Evolutionary conservation across 1,284 basidiomycete species (phyloP).

Genomic region (Cryptococcus amylolentus): DNA sequence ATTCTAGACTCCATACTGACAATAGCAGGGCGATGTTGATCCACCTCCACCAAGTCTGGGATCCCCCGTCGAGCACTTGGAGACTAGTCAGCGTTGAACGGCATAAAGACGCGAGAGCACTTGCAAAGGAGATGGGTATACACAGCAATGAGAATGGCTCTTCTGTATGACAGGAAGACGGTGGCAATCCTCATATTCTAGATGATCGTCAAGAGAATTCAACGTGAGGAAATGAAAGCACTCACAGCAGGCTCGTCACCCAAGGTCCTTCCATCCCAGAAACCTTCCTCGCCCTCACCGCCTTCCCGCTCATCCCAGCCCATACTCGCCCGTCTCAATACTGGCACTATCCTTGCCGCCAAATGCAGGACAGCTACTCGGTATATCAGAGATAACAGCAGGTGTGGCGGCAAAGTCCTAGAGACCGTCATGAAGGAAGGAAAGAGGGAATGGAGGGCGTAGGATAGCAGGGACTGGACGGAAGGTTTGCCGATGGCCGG

Average conservation of each 20-base stretch:
- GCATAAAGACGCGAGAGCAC: constrained; percentile 11
- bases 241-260: constrained; percentile 46
- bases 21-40: constrained; percentile 49
- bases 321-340: constrained; percentile 57
- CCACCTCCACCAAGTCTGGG: constrained; percentile 51
- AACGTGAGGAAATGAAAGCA: not conserved
- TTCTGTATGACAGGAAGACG: constrained; percentile 46
- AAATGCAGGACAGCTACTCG: constrained; percentile 78
- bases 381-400: constrained; percentile 74
- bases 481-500: constrained; percentile 11
- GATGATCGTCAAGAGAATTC: not conserved
- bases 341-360: constrained; percentile 73
- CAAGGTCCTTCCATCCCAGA: constrained; percentile 46
- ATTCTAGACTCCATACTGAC: constrained; percentile 48
- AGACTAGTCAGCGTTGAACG: not conserved
- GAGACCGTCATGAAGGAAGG: constrained; percentile 36
- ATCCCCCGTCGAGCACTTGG: constrained; percentile 48
- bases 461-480: constrained; percentile 24
- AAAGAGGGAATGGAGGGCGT: constrained; percentile 26
- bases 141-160: constrained; percentile 49
- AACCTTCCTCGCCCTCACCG: constrained; percentile 22
- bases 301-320: constrained; percentile 43
- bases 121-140: constrained; percentile 50
- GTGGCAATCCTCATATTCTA: constrained; percentile 49
- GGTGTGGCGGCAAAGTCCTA: constrained; percentile 42